Evolutionary conservation across 441 rosid species (phyloP), one percentile per base, ranked within the genome.

Genomic region (California macrophylla): DNA sequence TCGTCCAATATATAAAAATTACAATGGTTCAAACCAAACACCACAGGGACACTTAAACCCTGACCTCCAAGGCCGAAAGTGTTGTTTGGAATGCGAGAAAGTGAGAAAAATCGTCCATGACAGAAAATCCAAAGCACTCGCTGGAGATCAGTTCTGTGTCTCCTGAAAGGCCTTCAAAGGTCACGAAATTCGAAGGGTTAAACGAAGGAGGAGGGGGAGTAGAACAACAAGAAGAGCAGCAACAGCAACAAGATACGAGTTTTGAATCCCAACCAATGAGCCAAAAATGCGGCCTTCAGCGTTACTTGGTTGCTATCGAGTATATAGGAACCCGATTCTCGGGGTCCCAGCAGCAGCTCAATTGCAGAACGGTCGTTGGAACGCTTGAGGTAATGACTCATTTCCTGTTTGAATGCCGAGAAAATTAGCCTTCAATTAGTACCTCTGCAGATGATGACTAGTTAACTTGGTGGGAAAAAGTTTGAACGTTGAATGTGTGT

Each of bases 321-420:
- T 94, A 94, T 60, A 82, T 91, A 3, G 97, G 98, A 15, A 88
- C 96, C 32, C 93, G 91, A 20, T 94, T 94, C 74, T 82, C 85
- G 6, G 97, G 98, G 1, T 90, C 96, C 25, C 98, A 90, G 78
- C 82, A 94, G 76, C 98, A 94, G 78, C 80, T 76, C 15, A 82
- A 64, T 65, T 66, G 73, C 76, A 85, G 97, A 63, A 94, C 98
- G 1, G 98, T 86, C 68, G 91, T 86, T 68, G 96, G 96, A 13
- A 92, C 77, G 26, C 87, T 94, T 54, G 90, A 94, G 96, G 98
- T 92, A 68, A 0, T 56, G 18, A 3, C 16, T 16, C 16, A 3
- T 3, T 42, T 28, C 54, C 34, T 64, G 28, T 52, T 71, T 30
- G 45, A 9, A 63, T 67, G n/a, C 15, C 26, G 8, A 2, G 32